A percentile compares a stretch with the other conserved stretches of the same genome.
These are phyloP conservation scores for Hysterangium stoloniferum DNA, from an alignment of 768 basidiomycete species.

Conservation along the genomic window DNA sequence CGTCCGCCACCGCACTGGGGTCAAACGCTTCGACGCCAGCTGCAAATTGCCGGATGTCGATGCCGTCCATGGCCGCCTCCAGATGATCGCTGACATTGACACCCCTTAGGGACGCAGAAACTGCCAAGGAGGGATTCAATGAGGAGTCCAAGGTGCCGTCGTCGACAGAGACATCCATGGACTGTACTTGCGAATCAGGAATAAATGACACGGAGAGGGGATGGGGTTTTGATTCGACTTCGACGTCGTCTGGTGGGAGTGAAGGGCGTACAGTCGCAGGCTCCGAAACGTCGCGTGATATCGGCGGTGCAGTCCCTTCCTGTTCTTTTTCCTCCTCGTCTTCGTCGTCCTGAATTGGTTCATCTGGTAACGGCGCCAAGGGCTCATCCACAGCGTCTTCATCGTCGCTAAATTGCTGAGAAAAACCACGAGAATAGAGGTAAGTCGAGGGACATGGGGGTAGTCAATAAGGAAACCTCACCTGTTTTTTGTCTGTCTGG, in stretches of 20 bases:
- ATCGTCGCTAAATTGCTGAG: constrained; percentile 81
- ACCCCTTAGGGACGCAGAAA: constrained; percentile 1
- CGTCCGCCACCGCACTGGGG: constrained; percentile 6
- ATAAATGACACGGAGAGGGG: constrained; percentile 47
- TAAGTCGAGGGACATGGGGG: neutral
- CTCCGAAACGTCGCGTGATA: constrained; percentile 32
- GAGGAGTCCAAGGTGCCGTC: constrained; percentile 37
- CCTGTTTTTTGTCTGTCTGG: constrained; percentile 72
- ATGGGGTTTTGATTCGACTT: constrained; percentile 62
- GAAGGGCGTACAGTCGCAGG: constrained; percentile 25
- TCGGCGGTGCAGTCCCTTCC: constrained; percentile 42
- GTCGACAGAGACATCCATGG: constrained; percentile 26
- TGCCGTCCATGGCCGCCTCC: constrained; percentile 34
- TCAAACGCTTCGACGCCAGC: constrained; percentile 8
- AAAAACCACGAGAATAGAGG: constrained; percentile 1
- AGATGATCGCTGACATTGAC: constrained; percentile 19
- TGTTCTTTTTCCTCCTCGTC: constrained; percentile 70
- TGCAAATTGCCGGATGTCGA: constrained; percentile 9
- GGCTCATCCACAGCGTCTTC: constrained; percentile 76
- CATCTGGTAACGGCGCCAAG: constrained; percentile 70
- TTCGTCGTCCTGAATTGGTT: constrained; percentile 52
- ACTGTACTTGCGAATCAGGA: constrained; percentile 32
- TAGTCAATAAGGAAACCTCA: constrained; percentile 23
- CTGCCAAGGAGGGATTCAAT: constrained; percentile 34
- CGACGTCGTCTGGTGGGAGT: constrained; percentile 33